Evolutionary conservation across 306 rosid genomes (phyloP), one percentile per base, ranked within the genome.

Genomic region (Cicer yamashitae): DNA sequence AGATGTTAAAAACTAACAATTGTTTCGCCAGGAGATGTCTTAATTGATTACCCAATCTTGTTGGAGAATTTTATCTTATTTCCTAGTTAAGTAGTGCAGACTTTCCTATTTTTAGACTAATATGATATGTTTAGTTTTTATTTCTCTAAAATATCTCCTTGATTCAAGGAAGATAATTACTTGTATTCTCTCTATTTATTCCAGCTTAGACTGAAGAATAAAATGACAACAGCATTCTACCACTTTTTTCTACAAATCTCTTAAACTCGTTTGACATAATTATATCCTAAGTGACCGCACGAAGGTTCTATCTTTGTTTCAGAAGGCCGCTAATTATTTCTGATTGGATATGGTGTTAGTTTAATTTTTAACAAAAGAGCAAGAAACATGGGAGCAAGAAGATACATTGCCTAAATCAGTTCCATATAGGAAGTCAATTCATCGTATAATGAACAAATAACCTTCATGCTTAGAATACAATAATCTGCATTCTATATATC

Each of bases 321-420:
- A 63, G 48, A 77, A 77, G 20, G 69, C 37, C 11, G 30, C 46
- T 62, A 20, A 65, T 40, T 45, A 51, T 37, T 72, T 59, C 39
- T 77, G 15, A 66, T 51, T 59, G 67, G 60, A 58, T 64, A 47
- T 56, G 48, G 46, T 65, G 34, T 34, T 12, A 50, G 58, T 47
- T 53, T 62, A 48, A 59, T 51, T 39, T 51, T 68, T 60, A 78
- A 30, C 5, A 30, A 67, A 67, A 69, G 62, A 70, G 30, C 39
- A 68, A 70, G 56, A 73, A 77, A 67, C 72, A 15, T 17, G 61
- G 56, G 71, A 70, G 44, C 45, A 67, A 53, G 52, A 57, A 58
- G 57, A 70, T 63, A 45, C 73, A 77, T 48, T 46, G 30, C 56
- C 62, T 38, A 54, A 75, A 65, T 77, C 67, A 6, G 68, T 73